Conservation (phyloP, 2,329 filamentous ascomycete genomes). For the Phialophora tarda region DNA sequence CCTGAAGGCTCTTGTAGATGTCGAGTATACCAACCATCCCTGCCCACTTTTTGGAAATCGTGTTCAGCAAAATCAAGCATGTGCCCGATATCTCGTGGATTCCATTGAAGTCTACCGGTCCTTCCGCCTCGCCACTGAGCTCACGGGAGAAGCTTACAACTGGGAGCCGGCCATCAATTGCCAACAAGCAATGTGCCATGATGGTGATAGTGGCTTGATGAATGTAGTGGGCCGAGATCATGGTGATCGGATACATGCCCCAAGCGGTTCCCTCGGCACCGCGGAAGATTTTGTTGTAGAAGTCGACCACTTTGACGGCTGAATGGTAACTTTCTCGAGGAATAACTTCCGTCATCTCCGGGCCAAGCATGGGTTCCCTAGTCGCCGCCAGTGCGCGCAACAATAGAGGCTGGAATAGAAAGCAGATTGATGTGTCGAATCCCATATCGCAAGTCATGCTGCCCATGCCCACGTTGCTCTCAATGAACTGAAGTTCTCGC, state of each 20-base stretch:
- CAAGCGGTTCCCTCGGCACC: constrained; percentile 41
- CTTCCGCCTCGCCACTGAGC: constrained; percentile 33
- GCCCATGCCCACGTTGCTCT: constrained; percentile 39
- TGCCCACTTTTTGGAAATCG: constrained; percentile 38
- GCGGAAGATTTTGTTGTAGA: constrained; percentile 43
- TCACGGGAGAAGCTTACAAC: constrained; percentile 38
- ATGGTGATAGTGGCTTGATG: constrained; percentile 44
- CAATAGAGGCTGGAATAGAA: constrained; percentile 45
- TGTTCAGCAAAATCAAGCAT: constrained; percentile 39
- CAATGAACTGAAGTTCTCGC: constrained; percentile 36
- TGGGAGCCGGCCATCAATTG: constrained; percentile 40
- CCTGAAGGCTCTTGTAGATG: constrained; percentile 41
- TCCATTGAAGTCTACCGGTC: constrained; percentile 38
- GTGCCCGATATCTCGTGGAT: constrained; percentile 41
- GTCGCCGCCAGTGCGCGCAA: constrained; percentile 37
- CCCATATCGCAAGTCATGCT: constrained; percentile 44
- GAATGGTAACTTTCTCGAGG: constrained; percentile 43
- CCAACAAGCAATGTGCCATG: constrained; percentile 43
- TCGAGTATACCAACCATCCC: constrained; percentile 41
- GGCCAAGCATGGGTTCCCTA: constrained; percentile 34
- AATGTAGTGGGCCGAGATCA: constrained; percentile 45
- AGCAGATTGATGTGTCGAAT: constrained; percentile 44
- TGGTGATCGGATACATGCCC: constrained; percentile 44
- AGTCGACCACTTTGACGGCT: constrained; percentile 41
- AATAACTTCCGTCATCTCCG: constrained; percentile 32